Evolutionary conservation across 352 stramenopile genomes (phyloP), one percentile per base, ranked within the genome.

Genomic region (Phytopythium cucurbitacearum): DNA sequence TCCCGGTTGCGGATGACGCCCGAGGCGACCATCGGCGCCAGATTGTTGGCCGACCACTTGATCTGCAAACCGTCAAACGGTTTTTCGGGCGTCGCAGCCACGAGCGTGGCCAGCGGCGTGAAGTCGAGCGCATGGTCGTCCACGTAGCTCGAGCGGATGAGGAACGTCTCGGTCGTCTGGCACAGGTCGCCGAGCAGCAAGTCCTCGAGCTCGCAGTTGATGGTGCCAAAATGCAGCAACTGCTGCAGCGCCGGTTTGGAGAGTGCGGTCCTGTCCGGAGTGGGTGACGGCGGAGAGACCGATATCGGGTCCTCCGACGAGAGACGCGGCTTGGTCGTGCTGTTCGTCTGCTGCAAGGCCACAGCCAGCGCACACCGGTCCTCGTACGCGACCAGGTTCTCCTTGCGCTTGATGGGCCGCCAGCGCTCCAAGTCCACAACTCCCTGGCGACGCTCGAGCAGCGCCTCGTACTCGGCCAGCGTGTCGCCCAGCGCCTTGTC

Each of bases 351-450:
- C 53, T 66, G 62, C 21, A 69, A 48, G 12, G 59, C 60, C n/a
- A 71, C 62, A 1, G 63, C 66, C 2, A 71, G 59, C 10, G 62
- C 62, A 33, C 62, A 71, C 15, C 58, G 70, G 10, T 82, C 64
- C 39, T 83, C 67, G 51, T 73, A 86, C 0, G 74, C 67, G 2
- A 64, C 60, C 6, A 86, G 56, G 49, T 73, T 76, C 38, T 84
- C 72, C 16, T 72, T 73, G 0, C 60, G 63, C 50, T 77, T 79
- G 52, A 86, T 57, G 12, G 65, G 49, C 46, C 84, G 81, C 72
- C 75, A 86, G 2, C 64, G 54, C 32, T 66, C 67, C 7, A 48
- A 60, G 53, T 77, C 64, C n/a, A 86, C 32, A 7, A 64, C 56
- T 21, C 70, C 69, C 21, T 78, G 54, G 37, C 62, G 56, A 9